Base-by-base conservation (phyloP, 805 yeast species). In the Saccharomycopsis fermentans region DNA sequence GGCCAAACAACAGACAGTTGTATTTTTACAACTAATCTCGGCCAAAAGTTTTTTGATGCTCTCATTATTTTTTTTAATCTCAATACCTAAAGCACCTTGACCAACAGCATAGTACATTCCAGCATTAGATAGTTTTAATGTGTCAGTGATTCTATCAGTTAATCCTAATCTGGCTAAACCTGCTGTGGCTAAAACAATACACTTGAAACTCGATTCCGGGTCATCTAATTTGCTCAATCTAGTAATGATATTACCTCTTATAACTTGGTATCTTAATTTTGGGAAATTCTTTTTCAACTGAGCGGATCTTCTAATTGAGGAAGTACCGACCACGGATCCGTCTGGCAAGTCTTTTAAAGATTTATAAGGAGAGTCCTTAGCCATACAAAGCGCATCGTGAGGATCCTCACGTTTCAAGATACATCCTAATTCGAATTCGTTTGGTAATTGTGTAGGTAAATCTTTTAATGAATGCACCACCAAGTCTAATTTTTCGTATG, bases 41-140 rank as follows among this genome's bases (percentile, higher is more conserved):
- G 77, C 70, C 65, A 95, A 79, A 19, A 91, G 76, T 58, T 77
- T 71, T 64, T 74, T 74, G 71, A 87, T 80, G 55, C 75, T 73
- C 5, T 70, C 67, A 70, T 94, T 96, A 60, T 78, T 80, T 59
- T 78, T 78, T 65, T 95, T 80, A 64, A 92, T 88, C 73, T 94
- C 99, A 29, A 94, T 75, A 19, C 98, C 99, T 52, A 94, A 73
- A 0, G 98, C 98, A 63, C 99, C 99, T 74, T 94, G 99, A n/a
- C 99, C 99, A 52, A 94, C 97, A 0, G 99, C 97, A 69, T 92
- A 88, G 69, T 83, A 86, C 96, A 92, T 88, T 58, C 85, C 87
- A 36, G 88, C 86, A 4, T 83, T 77, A 58, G 84, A 81, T 62
- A 94, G 76, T 21, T 59, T 59, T 4, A 62, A 37, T 63, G 76